These are phyloP conservation scores for Wickerhamomyces mucosus DNA, from an alignment of 805 yeast species.

Conservation along the genomic window DNA sequence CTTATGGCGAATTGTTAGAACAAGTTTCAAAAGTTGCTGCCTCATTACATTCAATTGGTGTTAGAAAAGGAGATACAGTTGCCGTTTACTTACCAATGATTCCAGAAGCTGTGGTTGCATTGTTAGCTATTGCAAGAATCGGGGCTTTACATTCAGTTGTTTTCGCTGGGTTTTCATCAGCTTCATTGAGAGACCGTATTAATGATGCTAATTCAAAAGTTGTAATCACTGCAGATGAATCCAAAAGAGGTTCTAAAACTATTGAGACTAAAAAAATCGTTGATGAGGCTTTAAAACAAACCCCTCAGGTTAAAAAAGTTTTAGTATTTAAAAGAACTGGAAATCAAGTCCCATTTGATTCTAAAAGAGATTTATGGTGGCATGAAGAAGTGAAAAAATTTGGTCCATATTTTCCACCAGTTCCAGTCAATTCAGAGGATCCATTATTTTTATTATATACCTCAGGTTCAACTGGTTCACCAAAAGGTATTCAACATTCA, in stretches of 20 bases:
- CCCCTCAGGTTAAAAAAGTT: constrained; percentile 61
- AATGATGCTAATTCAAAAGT: constrained; percentile 69
- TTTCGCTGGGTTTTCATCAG: constrained; percentile 85
- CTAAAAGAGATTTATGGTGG: constrained; percentile 69
- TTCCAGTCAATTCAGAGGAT: constrained; percentile 70
- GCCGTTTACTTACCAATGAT: constrained; percentile 85
- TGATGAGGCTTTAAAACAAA: constrained; percentile 63
- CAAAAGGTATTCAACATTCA: constrained; percentile 77
- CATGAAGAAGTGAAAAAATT: constrained; percentile 58
- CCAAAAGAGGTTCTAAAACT: constrained; percentile 74
- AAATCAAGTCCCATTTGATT: constrained; percentile 36
- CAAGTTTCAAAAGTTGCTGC: constrained; percentile 67
- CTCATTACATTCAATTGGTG: constrained; percentile 55
- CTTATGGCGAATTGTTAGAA: constrained; percentile 63
- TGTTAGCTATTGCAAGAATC: constrained; percentile 69
- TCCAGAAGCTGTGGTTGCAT: constrained; percentile 66
- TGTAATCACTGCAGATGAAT: constrained; percentile 75
- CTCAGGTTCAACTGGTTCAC: constrained; percentile 83
- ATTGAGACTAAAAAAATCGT: constrained; percentile 75
- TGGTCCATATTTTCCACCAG: constrained; percentile 64
- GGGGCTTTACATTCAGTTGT: constrained; percentile 84
- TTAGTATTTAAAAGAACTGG: constrained; percentile 71
- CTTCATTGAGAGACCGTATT: constrained; percentile 85
- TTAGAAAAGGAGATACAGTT: constrained; percentile 74
- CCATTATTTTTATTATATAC: constrained; percentile 75